Evolutionary conservation across 2,329 filamentous ascomycete genomes (phyloP), one percentile per base, ranked within the genome.

Genomic region (Lecanoromycetidae sp.): DNA sequence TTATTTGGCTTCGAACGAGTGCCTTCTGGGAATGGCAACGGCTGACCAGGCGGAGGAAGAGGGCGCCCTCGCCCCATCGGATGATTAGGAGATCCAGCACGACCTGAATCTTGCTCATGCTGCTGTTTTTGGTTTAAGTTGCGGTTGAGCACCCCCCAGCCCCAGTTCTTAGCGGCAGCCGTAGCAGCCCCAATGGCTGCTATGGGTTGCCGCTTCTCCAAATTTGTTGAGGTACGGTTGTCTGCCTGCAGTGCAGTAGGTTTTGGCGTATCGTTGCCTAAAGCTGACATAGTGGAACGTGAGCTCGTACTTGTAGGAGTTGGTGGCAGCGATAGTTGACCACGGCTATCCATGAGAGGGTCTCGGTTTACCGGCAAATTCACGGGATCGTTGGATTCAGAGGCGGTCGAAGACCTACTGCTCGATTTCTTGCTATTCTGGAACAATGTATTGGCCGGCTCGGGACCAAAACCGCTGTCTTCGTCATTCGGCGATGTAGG

Each of bases 61-160:
- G 87, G 87, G 56, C 83, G 81, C 0, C 87, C 87, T 32, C 87
- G 76, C 1, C 87, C 87, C 69, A 93, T 87, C 2, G 87, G 87
- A 56, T 85, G 76, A 54, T 66, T 75, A 54, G 64, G 77, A 62
- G 51, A 77, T 37, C 61, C 63, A 6, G 64, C 60, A 49, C 60
- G 55, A 29, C 59, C 55, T 39, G 61, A 60, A 4, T 60, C 61
- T 22, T 71, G 70, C 12, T 62, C 63, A 60, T 60, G 27, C 59
- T 66, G 13, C 46, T 20, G 30, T 19, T 41, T 53, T 29, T 57
- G 52, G n/a, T 70, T 63, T 25, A 55, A 57, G 55, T 64, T 68
- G 29, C 61, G 61, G 39, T 61, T 64, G 38, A 74, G 65, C 17
- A 77, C 68, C 48, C 66, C 69, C 65, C 65, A 67, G 32, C 71